A percentile compares a stretch with the other conserved stretches of the same genome.
Evolutionary conservation across 176 grass and related monocot species (phyloP).

Genomic region (Saccharum spontaneum): DNA sequence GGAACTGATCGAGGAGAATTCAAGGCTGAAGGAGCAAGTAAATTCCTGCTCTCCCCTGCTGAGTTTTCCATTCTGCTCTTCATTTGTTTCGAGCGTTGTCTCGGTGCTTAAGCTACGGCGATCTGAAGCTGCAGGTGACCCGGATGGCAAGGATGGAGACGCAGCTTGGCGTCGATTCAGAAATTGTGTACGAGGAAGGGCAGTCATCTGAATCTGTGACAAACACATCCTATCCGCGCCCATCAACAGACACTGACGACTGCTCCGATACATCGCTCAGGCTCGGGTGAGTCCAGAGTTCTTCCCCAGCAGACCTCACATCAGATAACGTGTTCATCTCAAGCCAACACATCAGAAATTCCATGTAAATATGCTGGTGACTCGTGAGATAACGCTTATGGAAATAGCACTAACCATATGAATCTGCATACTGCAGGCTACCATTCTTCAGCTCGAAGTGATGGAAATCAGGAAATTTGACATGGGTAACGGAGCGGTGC

Average conservation of each 20-base stretch:
- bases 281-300: slow-evolving; percentile 52
- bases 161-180: slow-evolving; percentile 49
- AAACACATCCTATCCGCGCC: slow-evolving; percentile 36
- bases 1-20: slow-evolving; percentile 58
- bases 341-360: slow-evolving; percentile 15
- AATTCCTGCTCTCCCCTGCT: background rate
- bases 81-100: background rate
- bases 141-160: slow-evolving; percentile 44
- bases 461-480: slow-evolving; percentile 1
- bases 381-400: background rate
- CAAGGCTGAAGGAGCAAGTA: slow-evolving; percentile 64
- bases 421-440: slow-evolving; percentile 38
- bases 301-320: too few relatives aligned
- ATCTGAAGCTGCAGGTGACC: slow-evolving; percentile 53
- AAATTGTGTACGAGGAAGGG: slow-evolving; percentile 52
- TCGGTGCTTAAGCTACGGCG: background rate
- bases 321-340: too few relatives aligned
- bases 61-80: background rate
- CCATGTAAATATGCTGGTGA: background rate
- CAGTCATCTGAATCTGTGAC: slow-evolving; percentile 71
- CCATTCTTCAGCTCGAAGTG: slow-evolving; percentile 46
- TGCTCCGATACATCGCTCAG: slow-evolving; percentile 60
- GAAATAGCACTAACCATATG: background rate
- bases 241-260: slow-evolving; percentile 34
- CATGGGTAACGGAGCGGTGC: background rate